Evolutionary conservation across 331 rosid species (phyloP).

Genomic region (Quercus tomentella): DNA sequence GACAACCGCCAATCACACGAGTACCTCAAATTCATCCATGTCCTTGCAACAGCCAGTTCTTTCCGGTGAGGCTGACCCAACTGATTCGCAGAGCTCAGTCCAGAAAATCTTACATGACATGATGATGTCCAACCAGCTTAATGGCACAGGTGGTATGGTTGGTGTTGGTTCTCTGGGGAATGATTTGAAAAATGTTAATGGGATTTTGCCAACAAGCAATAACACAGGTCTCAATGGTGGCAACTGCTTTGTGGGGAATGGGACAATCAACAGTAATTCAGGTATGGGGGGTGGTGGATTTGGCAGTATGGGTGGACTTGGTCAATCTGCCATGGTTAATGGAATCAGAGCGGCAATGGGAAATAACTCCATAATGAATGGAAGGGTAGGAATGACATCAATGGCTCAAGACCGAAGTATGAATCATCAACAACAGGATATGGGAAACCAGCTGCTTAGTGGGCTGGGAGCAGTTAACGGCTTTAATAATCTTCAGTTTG

Average conservation of each 20-base stretch:
- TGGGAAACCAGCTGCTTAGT: conserved; percentile 77
- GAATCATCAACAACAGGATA: conserved; percentile 74
- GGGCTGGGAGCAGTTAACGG: conserved; percentile 88
- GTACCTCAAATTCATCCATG: conserved; percentile 60
- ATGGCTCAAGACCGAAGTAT: conserved; percentile 74
- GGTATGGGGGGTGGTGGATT: conserved; percentile 64
- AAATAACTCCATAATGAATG: conserved; percentile 71
- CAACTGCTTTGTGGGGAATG: conserved; percentile 57
- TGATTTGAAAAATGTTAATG: conserved; percentile 73
- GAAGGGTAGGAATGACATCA: conserved; percentile 71
- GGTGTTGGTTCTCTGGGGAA: conserved; percentile 55
- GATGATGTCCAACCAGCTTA: conserved; percentile 67
- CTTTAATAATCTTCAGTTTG: conserved; percentile 71
- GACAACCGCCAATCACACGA: conserved; percentile 65
- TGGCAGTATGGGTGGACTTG: conserved; percentile 64
- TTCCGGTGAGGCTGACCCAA: conserved; percentile 67
- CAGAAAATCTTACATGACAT: conserved; percentile 77
- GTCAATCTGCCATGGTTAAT: conserved; percentile 64
- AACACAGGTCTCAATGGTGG: conserved; percentile 56
- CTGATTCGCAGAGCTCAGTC: conserved; percentile 82
- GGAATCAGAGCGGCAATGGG: conserved; percentile 75
- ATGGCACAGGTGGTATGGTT: conserved; percentile 46
- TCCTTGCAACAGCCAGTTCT: conserved; percentile 66
- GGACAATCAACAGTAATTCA: conserved; percentile 48
- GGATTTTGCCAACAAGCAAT: conserved; percentile 46